Base-by-base conservation (phyloP, 352 stramenopile species). In the Pythium brassicae region DNA sequence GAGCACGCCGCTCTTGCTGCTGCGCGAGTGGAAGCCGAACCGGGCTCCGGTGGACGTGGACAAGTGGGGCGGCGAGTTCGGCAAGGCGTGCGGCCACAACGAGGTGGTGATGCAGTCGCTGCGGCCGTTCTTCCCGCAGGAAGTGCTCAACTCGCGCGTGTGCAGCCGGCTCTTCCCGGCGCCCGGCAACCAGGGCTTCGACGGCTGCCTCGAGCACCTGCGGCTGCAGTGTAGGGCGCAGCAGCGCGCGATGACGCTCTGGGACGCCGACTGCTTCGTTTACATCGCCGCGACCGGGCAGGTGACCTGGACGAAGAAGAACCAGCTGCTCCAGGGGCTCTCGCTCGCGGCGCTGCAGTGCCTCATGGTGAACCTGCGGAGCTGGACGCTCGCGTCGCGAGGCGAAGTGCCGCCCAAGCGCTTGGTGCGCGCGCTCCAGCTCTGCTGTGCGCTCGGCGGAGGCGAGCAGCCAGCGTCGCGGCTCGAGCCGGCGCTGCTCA, bases 51-150 rank as follows among this genome's bases (percentile, higher is more conserved):
- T 68, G 7, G 88, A 95, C 57, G 32, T 62, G 26, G 80, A 75
- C 35, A 71, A 76, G 47, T 97, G 88, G 88, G 88, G 88, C 43
- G 88, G 88, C 25, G 68, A 55, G 26, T 96, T 77, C 49, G 88
- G 88, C 48, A 97, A 97, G 50, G 72, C 71, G 7, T 97, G 88
- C 53, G 85, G 78, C 14, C 88, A 97, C 68, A 97, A 97, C 68
- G 88, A 97, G 68, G 84, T 96, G 15, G 86, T 94, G 27, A 77
- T 96, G 74, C 83, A 96, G 32, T 60, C 77, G 11, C 45, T 96
- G 58, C 78, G 87, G 23, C 82, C 86, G 32, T 95, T 96, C 59
- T 92, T 82, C 51, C 87, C 87, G 4, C 79, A 95, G 59, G 79
- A 93, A 62, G 86, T 97, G 32, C 54, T 95, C 26, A 97, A 97